These are phyloP conservation scores for Dactylonectria macrodidyma DNA, from an alignment of 2,329 filamentous ascomycete species.

Conservation along the genomic window DNA sequence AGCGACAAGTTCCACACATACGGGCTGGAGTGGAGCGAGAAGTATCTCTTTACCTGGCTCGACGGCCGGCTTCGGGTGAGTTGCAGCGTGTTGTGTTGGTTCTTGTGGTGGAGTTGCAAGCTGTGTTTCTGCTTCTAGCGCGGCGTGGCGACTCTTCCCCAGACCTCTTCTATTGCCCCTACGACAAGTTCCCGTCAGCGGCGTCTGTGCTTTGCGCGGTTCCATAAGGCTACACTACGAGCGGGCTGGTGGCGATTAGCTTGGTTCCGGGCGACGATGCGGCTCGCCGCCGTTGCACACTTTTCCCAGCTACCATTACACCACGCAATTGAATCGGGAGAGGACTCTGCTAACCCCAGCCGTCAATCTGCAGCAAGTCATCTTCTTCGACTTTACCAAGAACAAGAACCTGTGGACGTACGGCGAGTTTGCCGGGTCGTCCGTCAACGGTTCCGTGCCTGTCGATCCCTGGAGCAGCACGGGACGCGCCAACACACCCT, in stretches of 20 bases:
- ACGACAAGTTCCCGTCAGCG: too few relatives aligned
- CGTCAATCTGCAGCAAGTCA: slow-evolving; percentile 40
- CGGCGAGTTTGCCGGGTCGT: slow-evolving; percentile 57
- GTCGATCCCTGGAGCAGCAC: slow-evolving; percentile 60
- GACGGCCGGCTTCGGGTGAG: slow-evolving; percentile 59
- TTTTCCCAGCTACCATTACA: too few relatives aligned
- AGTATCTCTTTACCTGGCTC: slow-evolving; percentile 67
- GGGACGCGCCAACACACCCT: slow-evolving; percentile 59
- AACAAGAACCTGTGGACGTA: slow-evolving; percentile 49
- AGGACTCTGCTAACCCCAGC: neutral
- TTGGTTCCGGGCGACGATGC: too few relatives aligned
- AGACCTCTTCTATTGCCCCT: too few relatives aligned
- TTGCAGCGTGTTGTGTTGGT: slow-evolving; percentile 43
- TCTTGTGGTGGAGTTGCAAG: neutral
- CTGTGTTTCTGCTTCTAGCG: too few relatives aligned
- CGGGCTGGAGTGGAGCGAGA: slow-evolving; percentile 65
- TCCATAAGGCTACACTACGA: too few relatives aligned
- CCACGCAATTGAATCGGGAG: too few relatives aligned
- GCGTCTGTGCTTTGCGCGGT: too few relatives aligned
- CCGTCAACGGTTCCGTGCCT: slow-evolving; percentile 58
- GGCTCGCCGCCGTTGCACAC: too few relatives aligned
- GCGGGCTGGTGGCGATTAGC: too few relatives aligned
- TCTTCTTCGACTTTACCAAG: slow-evolving; percentile 52
- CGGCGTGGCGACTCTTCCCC: too few relatives aligned
- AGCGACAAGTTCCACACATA: slow-evolving; percentile 63